Percentiles rank a stretch among this genome's conserved stretches.
Evolutionary conservation across 176 grass and related monocot species (phyloP).

Genomic region (Lolium perenne): DNA sequence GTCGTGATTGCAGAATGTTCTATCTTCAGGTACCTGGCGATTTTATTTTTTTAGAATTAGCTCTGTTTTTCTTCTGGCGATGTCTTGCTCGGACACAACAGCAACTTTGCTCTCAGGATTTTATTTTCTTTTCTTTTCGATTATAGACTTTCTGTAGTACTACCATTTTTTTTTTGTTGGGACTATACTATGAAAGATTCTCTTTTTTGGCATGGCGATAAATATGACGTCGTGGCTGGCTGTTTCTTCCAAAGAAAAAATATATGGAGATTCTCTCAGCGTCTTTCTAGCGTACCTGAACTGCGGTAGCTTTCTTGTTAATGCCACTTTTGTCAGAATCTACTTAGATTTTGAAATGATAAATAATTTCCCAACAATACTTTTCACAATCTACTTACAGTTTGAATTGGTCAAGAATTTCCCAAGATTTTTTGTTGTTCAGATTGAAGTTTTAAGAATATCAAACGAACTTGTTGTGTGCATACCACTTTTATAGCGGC

Average conservation of each 20-base stretch:
- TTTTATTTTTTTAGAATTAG: background rate
- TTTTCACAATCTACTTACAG: slow-evolving; percentile 3
- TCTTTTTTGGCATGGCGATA: background rate
- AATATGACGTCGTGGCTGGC: background rate
- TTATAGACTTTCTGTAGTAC: background rate
- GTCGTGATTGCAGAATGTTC: slow-evolving; percentile 16
- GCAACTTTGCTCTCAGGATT: background rate
- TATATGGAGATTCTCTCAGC: background rate
- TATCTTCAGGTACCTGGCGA: background rate
- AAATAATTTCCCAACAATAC: background rate
- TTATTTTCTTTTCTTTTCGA: background rate
- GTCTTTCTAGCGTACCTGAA: slow-evolving; percentile 18
- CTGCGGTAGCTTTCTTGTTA: background rate
- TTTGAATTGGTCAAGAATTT: background rate
- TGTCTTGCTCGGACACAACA: background rate
- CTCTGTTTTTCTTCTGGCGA: background rate
- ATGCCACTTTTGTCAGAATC: background rate
- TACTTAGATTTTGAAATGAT: background rate
- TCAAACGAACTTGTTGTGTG: background rate
- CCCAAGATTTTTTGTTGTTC: background rate
- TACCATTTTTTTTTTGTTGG: background rate
- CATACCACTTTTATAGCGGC: background rate
- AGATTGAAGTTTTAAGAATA: slow-evolving; percentile 16
- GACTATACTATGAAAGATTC: background rate
- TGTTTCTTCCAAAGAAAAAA: background rate